Evolutionary conservation across 2,329 filamentous ascomycete species (phyloP), one percentile per base, ranked within the genome.

Genomic region (Pseudogymnoascus sp.): DNA sequence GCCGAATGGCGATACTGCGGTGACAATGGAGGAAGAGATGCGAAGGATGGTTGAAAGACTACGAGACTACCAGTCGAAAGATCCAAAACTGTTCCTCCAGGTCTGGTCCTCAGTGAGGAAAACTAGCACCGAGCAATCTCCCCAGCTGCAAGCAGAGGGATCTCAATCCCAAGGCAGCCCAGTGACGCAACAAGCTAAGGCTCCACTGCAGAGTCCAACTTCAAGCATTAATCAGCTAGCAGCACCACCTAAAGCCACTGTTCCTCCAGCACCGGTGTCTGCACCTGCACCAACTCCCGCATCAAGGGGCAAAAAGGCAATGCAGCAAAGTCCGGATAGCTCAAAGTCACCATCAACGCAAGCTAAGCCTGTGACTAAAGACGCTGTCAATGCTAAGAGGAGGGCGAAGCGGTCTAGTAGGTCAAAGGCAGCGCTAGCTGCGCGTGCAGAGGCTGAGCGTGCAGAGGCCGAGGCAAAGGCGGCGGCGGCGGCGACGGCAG

Each of bases 81-180:
- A 85, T 67, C 83, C 83, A 4, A 73, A 74, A 11, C 74, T 83
- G 65, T 78, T 85, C 50, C 78, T 80, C 17, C 78, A 77, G 69
- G 76, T 85, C 9, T 83, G 81, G 81, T 80, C 83, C 63, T 69
- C 72, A 63, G 68, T 76, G 75, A 83, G 73, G 77, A 83, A 74
- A 69, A 42, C 28, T 3, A n/a, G n/a, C 23, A 15, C 31, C 23
- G 44, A 26, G 6, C 53, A 63, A 47, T 36, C 62, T 15, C 57
- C 47, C 5, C 50, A 40, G 17, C 47, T 47, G n/a, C 62, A 63
- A 38, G 60, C 59, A 28, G 36, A 38, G 23, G 59, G 33, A n/a
- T 42, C 33, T 7, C 59, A 61, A 28, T 40, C 59, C 40, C 23
- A 36, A 36, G 23, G 23, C 26, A 59, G 47, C 26, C 47, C 38